Conservation (phyloP, 768 basidiomycete species). For the Solioccasus polychromus region DNA sequence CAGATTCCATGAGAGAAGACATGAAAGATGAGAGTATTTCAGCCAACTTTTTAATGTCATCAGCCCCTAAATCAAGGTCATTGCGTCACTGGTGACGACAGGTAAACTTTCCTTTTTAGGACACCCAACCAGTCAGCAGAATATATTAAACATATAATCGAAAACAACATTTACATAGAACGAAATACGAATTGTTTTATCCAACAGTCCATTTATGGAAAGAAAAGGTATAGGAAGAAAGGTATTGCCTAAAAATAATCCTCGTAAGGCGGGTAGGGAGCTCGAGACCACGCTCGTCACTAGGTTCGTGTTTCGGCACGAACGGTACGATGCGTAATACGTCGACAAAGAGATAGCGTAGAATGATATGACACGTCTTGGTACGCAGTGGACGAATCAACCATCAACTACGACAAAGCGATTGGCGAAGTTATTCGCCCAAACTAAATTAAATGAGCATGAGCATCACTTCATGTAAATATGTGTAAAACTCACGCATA, state of each 20-base stretch:
- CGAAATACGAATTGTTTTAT: conserved; percentile 4
- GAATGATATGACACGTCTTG: conserved; percentile 33
- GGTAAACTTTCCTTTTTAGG: neutral
- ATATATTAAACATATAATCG: conserved; percentile 18
- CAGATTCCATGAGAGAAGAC: conserved; percentile 14
- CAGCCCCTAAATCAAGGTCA: conserved; percentile 7
- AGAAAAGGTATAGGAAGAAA: conserved; percentile 11
- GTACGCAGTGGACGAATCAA: conserved; percentile 34
- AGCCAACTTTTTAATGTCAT: neutral
- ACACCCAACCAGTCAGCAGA: neutral
- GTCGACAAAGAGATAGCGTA: conserved; percentile 43
- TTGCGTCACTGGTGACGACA: conserved; percentile 26
- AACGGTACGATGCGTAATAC: conserved; percentile 69
- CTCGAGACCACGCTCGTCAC: conserved; percentile 67
- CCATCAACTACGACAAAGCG: conserved; percentile 40
- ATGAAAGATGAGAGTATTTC: neutral
- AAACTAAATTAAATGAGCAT: conserved; percentile 25
- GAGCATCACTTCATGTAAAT: neutral
- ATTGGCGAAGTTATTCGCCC: conserved; percentile 36
- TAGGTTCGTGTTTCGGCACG: conserved; percentile 48
- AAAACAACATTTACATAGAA: neutral
- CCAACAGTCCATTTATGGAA: conserved; percentile 11
- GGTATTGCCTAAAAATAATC: conserved; percentile 26
- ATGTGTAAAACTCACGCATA: conserved; percentile 26
- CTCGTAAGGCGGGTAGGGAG: conserved; percentile 29